Conservation (phyloP, 306 rosid species). For the Bauhinia variegata region DNA sequence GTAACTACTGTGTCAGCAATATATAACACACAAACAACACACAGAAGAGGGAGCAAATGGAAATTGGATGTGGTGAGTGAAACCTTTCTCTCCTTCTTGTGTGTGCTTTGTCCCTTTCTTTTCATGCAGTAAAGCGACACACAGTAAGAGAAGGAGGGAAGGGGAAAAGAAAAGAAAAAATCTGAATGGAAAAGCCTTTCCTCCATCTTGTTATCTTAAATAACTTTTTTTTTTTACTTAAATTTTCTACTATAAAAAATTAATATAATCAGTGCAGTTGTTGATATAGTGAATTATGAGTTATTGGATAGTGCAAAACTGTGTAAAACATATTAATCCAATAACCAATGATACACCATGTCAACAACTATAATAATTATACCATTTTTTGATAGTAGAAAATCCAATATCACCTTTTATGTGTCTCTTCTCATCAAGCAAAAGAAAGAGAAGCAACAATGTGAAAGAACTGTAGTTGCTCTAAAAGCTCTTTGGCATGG, state of each 20-base stretch:
- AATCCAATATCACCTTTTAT: too few species aligned
- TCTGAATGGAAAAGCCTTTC: slow-evolving; percentile 18
- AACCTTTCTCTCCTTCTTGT: slow-evolving; percentile 24
- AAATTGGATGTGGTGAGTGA: slow-evolving; percentile 7
- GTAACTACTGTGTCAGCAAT: slow-evolving; percentile 37
- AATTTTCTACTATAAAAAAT: too few species aligned
- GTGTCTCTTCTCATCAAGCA: slow-evolving; percentile 25
- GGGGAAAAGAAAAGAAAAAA: background rate
- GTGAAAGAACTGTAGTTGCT: slow-evolving; percentile 85
- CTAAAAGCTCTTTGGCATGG: slow-evolving; percentile 75
- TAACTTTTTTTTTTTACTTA: too few species aligned
- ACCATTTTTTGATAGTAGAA: too few species aligned
- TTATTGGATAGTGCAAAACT: too few species aligned
- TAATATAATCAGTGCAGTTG: too few species aligned
- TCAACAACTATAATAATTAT: too few species aligned
- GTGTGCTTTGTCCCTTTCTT: slow-evolving; percentile 18
- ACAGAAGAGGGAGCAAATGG: slow-evolving; percentile 15
- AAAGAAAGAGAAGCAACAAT: slow-evolving; percentile 92
- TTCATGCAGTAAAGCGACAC: slow-evolving; percentile 17
- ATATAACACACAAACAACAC: slow-evolving; percentile 23
- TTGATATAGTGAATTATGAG: too few species aligned
- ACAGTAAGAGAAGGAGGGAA: background rate
- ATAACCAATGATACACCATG: too few species aligned
- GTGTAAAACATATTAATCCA: too few species aligned
- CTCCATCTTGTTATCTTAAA: slow-evolving; percentile 12